Evolutionary conservation across 2,329 filamentous ascomycete species (phyloP), one percentile per base, ranked within the genome.

Genomic region (Penicillium nordicum): DNA sequence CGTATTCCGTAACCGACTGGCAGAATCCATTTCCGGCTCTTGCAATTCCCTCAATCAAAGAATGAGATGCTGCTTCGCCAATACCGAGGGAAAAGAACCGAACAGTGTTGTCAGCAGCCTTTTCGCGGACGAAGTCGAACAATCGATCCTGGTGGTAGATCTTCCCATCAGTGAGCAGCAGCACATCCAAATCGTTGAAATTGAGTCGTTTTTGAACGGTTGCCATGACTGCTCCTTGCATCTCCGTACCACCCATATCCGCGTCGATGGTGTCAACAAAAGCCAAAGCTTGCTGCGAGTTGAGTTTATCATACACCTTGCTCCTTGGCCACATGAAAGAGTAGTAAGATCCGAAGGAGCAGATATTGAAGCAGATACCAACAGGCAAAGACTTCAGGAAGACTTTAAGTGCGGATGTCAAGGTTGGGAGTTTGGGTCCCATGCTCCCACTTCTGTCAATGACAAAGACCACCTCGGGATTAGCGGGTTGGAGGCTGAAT

Each of bases 401-500:
- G 37, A 84, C 77, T 25, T 76, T 76, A 57, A 86, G 73, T 4
- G 83, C 82, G 10, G 78, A 73, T 43, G 76, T 70, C 5, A 82
- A 72, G 0, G 80, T 73, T 1, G 49, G 53, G 7, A 84, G 84
- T 44, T 80, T 82, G 36, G 68, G 67, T 4, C 38, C 5, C 76
- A 82, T 82, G 37, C 85, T 88, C 0, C 86, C 87, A 54, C 86
- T 89, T 50, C 87, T 81, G 68, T 92, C 88, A 53, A 85, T 87
- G 5, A 92, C 74, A 62, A 92, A 90, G 18, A 91, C 82, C 23
- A 92, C 80, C 67, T 92, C 88, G 0, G 81, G 81, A 18, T 71
- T 73, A 9, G 79, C 76, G 0, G 79, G 67, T 0, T 84, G 82
- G 0, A 89, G 74, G n/a, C 78, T 77, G 72, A 90, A 89, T 59